A percentile compares a stretch with the other conserved stretches of the same genome.
phyloP scores from a whole-genome alignment of 2,329 filamentous ascomycete species.

The Trichoderma sp. region DNA sequence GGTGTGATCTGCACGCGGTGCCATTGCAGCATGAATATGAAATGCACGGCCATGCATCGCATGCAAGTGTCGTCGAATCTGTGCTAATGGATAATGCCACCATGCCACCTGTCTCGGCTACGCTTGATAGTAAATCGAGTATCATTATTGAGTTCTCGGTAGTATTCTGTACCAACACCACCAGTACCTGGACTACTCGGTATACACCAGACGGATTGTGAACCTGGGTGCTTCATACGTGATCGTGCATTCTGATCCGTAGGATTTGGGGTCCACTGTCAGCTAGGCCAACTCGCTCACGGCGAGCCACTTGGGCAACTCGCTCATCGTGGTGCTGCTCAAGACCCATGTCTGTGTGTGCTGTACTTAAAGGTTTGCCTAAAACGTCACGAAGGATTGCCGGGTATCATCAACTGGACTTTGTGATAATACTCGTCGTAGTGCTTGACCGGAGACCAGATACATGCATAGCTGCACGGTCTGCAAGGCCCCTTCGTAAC shows the following conservation, averaged over 20 bases:
- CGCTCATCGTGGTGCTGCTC: neutral
- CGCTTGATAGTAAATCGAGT: neutral
- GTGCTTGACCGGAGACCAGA: neutral
- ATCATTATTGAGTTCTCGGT: neutral
- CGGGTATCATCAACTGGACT: neutral
- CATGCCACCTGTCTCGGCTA: neutral
- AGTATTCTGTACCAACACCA: neutral
- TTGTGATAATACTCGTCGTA: neutral
- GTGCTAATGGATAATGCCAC: neutral
- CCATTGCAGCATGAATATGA: neutral
- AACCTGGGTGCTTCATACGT: neutral
- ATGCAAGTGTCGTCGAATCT: neutral
- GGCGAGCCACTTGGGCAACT: neutral
- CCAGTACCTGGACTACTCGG: neutral
- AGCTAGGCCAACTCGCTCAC: neutral
- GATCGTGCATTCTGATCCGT: neutral
- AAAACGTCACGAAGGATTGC: neutral
- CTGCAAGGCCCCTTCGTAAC: neutral
- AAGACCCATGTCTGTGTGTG: neutral
- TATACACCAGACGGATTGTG: neutral
- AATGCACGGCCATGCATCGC: neutral
- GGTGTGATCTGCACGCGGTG: neutral
- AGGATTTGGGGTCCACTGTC: neutral
- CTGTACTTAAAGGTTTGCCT: neutral
- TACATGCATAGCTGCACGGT: neutral